phyloP scores from a whole-genome alignment of 192 early-diverging fungal genomes.

The Backusella luteola region DNA sequence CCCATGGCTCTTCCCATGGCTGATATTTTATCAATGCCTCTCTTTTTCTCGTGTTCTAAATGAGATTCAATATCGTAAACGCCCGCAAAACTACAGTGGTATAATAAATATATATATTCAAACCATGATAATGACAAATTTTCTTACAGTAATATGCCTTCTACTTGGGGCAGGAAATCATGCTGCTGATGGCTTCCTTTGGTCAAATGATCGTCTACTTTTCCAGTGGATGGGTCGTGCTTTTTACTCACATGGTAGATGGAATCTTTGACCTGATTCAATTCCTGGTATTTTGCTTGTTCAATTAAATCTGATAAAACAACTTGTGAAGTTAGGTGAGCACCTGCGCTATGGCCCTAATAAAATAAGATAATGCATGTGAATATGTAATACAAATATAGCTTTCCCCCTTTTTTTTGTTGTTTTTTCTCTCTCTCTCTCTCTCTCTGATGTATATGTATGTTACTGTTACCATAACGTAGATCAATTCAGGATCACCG shows the following conservation, averaged over 20 bases:
- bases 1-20: slow-evolving; percentile 60
- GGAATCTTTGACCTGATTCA: not conserved
- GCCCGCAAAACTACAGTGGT: slow-evolving; percentile 35
- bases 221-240: slow-evolving; percentile 11
- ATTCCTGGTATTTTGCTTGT: slow-evolving; percentile 18
- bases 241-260: slow-evolving; percentile 10
- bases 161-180: slow-evolving; percentile 37
- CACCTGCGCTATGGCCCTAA: slow-evolving; percentile 46
- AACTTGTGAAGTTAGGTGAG: slow-evolving; percentile 38
- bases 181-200: not conserved
- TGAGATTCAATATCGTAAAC: slow-evolving; percentile 51
- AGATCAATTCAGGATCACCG: slow-evolving; percentile 35
- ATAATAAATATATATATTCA: not conserved
- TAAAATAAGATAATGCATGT: not conserved
- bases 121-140: not conserved
- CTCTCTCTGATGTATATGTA: not conserved
- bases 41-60: slow-evolving; percentile 43
- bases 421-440: not conserved
- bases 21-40: slow-evolving; percentile 56
- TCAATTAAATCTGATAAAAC: slow-evolving; percentile 35
- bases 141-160: slow-evolving; percentile 38
- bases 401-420: not conserved
- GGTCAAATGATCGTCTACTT: not conserved
- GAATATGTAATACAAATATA: not conserved
- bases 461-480: slow-evolving; percentile 39